Base-by-base conservation (phyloP, 768 basidiomycete genomes). In the Tephrocybe sp. region DNA sequence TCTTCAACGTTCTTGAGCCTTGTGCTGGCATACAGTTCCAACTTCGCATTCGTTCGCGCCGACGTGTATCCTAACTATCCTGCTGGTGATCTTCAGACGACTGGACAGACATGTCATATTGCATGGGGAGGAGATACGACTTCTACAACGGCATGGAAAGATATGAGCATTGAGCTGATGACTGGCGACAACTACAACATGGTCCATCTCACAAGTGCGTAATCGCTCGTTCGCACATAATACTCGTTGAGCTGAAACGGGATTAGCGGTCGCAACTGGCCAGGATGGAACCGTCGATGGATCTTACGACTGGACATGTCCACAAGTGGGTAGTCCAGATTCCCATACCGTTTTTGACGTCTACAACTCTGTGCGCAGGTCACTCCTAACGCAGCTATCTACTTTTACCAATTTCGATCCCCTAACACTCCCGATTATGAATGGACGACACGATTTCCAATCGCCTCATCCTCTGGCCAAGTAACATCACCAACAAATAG, bases 381-480 rank as follows among this genome's bases (percentile, higher is more conserved):
- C 34, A 71, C 69, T 13, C 76, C 78, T 13, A 72, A 86, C 62
- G 73, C 88, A 1, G 62, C 79, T 32, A 82, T 90, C 52, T 91
- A 90, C 70, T 91, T 90, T 71, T 89, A 89, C 67, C 87, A 90
- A 59, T 91, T 88, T 72, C 72, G 78, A 18, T 66, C 79, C 1
- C 69, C 77, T 0, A 59, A 57, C 12, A 61, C 78, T 1, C 1
- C 67, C 32, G 63, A 61, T 47, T 73, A 70, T 59, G 64, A 69
- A 24, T 92, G 90, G 90, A 89, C 88, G 5, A 82, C 79, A 6
- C 84, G 90, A 16, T 92, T 89, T 72, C 70, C 84, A 22, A 88
- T 92, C 60, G 80, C 83, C 4, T 77, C 74, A 25, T 45, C 76
- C 2, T 58, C 64, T 24, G 81, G 79, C 11, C 51, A 68, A 9